Evolutionary conservation across 2,329 filamentous ascomycete genomes (phyloP).

Genomic region (Tolypocladium paradoxum): DNA sequence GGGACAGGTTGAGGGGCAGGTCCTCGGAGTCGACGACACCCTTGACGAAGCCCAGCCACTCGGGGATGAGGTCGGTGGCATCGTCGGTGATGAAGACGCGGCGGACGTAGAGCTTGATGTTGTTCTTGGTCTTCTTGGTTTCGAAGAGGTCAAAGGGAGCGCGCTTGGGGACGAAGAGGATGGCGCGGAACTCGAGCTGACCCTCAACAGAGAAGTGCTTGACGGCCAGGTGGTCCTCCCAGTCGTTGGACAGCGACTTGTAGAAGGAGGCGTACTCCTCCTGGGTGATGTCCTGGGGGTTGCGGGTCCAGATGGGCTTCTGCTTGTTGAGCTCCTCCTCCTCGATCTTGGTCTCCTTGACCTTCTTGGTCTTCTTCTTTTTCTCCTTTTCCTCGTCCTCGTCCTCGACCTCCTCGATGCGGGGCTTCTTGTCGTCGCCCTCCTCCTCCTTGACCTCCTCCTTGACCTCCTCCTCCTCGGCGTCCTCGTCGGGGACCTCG

Average conservation of each 20-base stretch:
- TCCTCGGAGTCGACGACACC: slow-evolving; percentile 99
- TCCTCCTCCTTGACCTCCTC: slow-evolving; percentile 53
- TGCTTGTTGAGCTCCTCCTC: slow-evolving; percentile 99
- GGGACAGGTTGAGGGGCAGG: slow-evolving; percentile 96
- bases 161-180: slow-evolving; percentile 99
- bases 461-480: slow-evolving; percentile 55
- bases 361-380: slow-evolving; percentile 96
- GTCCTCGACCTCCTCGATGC: slow-evolving; percentile 85
- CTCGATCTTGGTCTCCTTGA: slow-evolving; percentile 98
- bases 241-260: slow-evolving; percentile 99
- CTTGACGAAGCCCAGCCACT: slow-evolving; percentile 99
- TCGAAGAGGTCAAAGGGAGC: slow-evolving; percentile 99
- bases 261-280: slow-evolving; percentile 99
- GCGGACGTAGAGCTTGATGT: slow-evolving; percentile 99
- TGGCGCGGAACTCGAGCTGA: slow-evolving; percentile 99
- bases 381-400: slow-evolving; percentile 81
- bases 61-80: slow-evolving; percentile 95
- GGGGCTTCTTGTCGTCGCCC: slow-evolving; percentile 86
- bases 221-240: slow-evolving; percentile 98
- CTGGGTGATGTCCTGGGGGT: slow-evolving; percentile 85
- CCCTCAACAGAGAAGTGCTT: slow-evolving; percentile 99
- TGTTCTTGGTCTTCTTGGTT: slow-evolving; percentile 99
- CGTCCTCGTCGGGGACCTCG: slow-evolving; percentile 95
- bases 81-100: slow-evolving; percentile 99
- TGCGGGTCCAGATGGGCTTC: slow-evolving; percentile 99